Evolutionary conservation across 306 rosid species (phyloP).

Genomic region (Cucumis melo): DNA sequence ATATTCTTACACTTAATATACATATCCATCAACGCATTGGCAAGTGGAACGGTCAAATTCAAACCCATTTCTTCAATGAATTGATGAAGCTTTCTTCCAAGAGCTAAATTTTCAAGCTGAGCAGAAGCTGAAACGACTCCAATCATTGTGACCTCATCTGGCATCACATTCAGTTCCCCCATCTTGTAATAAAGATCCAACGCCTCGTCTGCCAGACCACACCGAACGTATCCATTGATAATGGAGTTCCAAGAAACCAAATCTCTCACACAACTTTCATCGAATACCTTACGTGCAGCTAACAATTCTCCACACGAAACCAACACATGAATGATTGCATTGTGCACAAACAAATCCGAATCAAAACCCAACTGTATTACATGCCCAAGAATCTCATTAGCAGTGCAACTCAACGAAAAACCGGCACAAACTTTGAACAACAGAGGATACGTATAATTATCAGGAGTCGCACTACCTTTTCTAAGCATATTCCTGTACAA

Average conservation of each 20-base stretch:
- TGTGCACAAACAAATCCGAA: conserved; percentile 48
- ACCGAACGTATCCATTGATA: conserved; percentile 54
- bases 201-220: conserved; percentile 50
- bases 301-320: conserved; percentile 38
- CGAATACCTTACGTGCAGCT: conserved; percentile 43
- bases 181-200: conserved; percentile 31
- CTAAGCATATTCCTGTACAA: conserved; percentile 47
- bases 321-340: conserved; percentile 45
- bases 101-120: conserved; percentile 46
- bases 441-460: conserved; percentile 53
- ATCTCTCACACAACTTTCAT: conserved; percentile 51
- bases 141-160: conserved; percentile 69
- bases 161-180: conserved; percentile 42
- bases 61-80: conserved; percentile 26
- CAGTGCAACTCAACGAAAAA: conserved; percentile 21
- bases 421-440: conserved; percentile 54
- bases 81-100: conserved; percentile 41
- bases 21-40: conserved; percentile 70
- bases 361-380: conserved; percentile 48
- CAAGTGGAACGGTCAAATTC: conserved; percentile 45
- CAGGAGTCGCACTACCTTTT: conserved; percentile 32
- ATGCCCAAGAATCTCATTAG: conserved; percentile 48
- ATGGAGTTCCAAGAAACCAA: conserved; percentile 78
- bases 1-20: conserved; percentile 59
- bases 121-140: conserved; percentile 67